Percentiles rank a stretch among this genome's conserved stretches.
Conservation (phyloP, 179 eudicot species). For the Monotropa hypopitys region DNA sequence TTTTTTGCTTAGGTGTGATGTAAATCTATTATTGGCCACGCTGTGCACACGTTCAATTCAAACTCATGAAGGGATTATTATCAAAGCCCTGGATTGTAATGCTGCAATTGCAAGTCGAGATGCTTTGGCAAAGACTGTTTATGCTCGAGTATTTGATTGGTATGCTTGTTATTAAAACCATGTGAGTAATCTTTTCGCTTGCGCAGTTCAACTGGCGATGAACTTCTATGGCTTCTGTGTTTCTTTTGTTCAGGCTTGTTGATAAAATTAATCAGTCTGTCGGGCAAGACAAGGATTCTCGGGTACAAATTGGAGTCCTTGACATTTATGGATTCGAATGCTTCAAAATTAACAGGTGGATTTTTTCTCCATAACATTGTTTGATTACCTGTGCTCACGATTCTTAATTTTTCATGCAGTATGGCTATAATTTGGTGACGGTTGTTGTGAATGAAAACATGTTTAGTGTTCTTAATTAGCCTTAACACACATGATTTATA, state of each 20-base stretch:
- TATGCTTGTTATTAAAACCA: constrained; percentile 18
- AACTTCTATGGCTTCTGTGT: not conserved
- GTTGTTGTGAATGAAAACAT: too few relatives aligned
- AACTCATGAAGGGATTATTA: constrained; percentile 73
- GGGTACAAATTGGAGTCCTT: constrained; percentile 66
- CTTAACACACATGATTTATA: too few relatives aligned
- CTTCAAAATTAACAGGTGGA: constrained; percentile 68
- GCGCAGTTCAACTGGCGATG: not conserved
- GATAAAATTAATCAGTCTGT: constrained; percentile 57
- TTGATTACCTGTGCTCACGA: not conserved
- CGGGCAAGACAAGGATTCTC: constrained; percentile 69
- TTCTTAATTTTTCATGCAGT: not conserved
- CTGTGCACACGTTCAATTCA: constrained; percentile 90
- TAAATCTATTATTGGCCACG: constrained; percentile 55
- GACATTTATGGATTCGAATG: constrained; percentile 91
- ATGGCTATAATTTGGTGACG: not conserved
- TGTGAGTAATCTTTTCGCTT: not conserved
- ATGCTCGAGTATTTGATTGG: constrained; percentile 69
- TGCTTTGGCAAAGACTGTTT: constrained; percentile 61
- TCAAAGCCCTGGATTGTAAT: constrained; percentile 56
- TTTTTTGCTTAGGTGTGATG: constrained; percentile 61
- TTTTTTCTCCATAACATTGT: constrained; percentile 5
- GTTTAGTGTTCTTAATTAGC: too few relatives aligned
- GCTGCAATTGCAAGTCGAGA: constrained; percentile 60
- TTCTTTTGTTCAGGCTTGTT: constrained; percentile 44